Conservation (phyloP, 192 early-diverging fungal genomes). For the Coemansia sp. region DNA sequence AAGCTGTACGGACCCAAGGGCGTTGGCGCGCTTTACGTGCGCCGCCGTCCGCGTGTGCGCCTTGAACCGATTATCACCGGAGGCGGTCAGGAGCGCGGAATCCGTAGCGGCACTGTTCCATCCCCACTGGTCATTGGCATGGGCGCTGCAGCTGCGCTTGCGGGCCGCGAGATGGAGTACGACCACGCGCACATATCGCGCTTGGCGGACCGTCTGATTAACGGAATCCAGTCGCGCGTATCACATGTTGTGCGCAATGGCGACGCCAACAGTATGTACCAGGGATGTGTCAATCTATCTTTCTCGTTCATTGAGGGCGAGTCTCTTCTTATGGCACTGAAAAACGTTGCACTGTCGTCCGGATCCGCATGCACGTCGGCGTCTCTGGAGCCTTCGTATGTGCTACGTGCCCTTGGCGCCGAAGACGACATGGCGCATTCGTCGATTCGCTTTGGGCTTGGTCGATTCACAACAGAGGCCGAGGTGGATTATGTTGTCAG, state of each 20-base stretch:
- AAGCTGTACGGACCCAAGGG: constrained; percentile 99
- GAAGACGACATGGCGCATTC: constrained; percentile 97
- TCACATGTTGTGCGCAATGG: constrained; percentile 89
- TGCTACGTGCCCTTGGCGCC: constrained; percentile 93
- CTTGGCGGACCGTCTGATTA: constrained; percentile 77
- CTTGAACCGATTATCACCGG: constrained; percentile 88
- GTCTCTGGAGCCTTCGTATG: constrained; percentile 93
- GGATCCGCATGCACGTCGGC: constrained; percentile 96
- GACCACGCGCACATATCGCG: constrained; percentile 70
- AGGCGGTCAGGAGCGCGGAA: constrained; percentile 94
- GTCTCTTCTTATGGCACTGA: constrained; percentile 95
- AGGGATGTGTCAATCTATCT: constrained; percentile 93
- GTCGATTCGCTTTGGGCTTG: constrained; percentile 94
- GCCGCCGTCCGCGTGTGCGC: constrained; percentile 89
- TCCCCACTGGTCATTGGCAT: constrained; percentile 87
- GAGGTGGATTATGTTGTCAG: constrained; percentile 91
- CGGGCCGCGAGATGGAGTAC: constrained; percentile 79
- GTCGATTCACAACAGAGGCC: constrained; percentile 92
- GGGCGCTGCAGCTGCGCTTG: constrained; percentile 83
- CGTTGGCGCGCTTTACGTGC: constrained; percentile 90
- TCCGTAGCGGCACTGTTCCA: constrained; percentile 93
- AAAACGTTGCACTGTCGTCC: constrained; percentile 94
- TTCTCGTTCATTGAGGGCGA: constrained; percentile 98
- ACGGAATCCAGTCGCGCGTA: constrained; percentile 76
- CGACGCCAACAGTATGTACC: constrained; percentile 73